Evolutionary conservation across 1,139 yeast genomes (phyloP).

Genomic region (Hanseniaspora sp.): DNA sequence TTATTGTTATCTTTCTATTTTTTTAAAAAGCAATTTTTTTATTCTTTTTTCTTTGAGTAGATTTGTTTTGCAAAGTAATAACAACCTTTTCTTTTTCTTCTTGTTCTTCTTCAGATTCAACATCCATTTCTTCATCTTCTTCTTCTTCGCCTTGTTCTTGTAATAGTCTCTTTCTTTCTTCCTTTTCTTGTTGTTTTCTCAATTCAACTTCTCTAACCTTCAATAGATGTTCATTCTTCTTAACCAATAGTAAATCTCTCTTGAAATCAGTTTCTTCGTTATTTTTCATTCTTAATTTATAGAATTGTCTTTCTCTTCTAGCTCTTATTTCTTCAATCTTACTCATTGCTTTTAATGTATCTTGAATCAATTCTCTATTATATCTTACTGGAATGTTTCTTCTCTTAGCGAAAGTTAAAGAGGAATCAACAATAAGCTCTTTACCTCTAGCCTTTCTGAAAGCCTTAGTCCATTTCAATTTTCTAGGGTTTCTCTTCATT

Average conservation of each 20-base stretch:
- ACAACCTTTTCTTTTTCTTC: conserved; percentile 51
- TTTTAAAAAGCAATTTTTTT: conserved; percentile 30
- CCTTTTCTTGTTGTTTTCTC: conserved; percentile 65
- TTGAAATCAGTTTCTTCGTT: conserved; percentile 79
- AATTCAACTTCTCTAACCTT: conserved; percentile 88
- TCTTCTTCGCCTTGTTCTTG: conserved; percentile 39
- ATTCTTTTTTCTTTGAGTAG: conserved; percentile 34
- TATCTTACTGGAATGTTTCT: conserved; percentile 97
- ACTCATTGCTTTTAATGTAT: conserved; percentile 89
- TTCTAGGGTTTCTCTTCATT: conserved; percentile 97
- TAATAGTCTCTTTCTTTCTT: conserved; percentile 47
- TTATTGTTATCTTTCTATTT: not conserved
- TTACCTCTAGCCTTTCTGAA: conserved; percentile 99
- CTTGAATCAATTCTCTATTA: conserved; percentile 89
- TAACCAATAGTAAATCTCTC: conserved; percentile 80
- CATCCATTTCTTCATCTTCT: conserved; percentile 40
- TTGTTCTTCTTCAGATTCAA: conserved; percentile 33
- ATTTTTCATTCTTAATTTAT: conserved; percentile 98
- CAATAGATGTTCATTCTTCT: conserved; percentile 74
- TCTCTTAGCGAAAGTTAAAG: conserved; percentile 91
- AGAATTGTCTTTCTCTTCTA: conserved; percentile 96
- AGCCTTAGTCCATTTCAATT: conserved; percentile 96
- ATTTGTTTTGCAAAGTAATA: conserved; percentile 66
- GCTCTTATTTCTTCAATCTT: conserved; percentile 92
- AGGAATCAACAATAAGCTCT: conserved; percentile 94